Evolutionary conservation across 169 alveolate species (phyloP), one percentile per base, ranked within the genome.

Genomic region (Plasmodium inui): DNA sequence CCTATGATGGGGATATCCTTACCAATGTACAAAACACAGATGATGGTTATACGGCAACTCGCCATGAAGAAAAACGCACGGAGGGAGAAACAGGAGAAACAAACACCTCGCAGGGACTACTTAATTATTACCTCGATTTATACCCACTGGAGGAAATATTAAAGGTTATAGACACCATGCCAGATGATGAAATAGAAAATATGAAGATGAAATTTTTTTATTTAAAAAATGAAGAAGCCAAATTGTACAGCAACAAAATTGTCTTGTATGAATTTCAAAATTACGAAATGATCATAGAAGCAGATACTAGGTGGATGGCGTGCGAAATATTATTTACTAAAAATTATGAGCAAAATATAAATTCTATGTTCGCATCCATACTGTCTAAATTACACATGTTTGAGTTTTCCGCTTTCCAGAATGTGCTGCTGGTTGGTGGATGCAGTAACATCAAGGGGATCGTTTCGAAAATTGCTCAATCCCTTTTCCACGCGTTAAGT

Each of bases 361-460:
- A 89, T 32, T 89, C 46, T 34, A 79, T 89, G 82, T 80, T 89
- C 46, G 46, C 90, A 9, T 57, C n/a, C 50, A 80, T 89, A 89
- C 34, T 89, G 55, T 55, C 80, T 37, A 89, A 89, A 89, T 79
- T 89, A 46, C 71, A 78, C 55, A 78, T 70, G 3, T 44, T 79
- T 26, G 82, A 89, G 19, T 26, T 28, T 37, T 80, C 88, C 14
- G 90, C 50, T 79, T 89, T 89, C 82, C 53, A 79, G 22, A 89
- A 89, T 89, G 82, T 89, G 26, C 53, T 89, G 26, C 72, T 89
- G 26, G 89, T 78, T 57, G 94, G 94, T 30, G 94, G 94, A 34
- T 89, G 94, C 37, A 89, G 94, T 79, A 89, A 89, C 50, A 89
- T 89, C 50, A 89, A 89, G 39, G 94, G 94, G 14, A 89, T 89